Evolutionary conservation across 371 early-diverging fungal species (phyloP).

Genomic region (Mucor racemosus): DNA sequence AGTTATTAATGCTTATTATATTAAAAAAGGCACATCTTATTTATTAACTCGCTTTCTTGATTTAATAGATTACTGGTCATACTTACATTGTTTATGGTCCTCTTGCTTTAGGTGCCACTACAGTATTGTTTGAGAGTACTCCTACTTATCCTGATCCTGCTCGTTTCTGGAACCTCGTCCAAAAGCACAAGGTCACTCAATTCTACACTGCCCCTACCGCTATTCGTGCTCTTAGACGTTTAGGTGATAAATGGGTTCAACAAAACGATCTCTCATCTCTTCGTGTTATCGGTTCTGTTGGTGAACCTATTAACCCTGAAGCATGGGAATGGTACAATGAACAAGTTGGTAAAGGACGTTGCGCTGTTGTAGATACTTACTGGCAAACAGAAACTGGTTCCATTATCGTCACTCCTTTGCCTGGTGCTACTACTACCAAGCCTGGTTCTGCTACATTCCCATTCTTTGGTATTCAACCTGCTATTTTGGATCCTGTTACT

Average conservation of each 20-base stretch:
- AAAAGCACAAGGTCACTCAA: constrained; percentile 90
- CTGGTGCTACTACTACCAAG: constrained; percentile 85
- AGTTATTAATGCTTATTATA: background rate
- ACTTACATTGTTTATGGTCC: constrained; percentile 97
- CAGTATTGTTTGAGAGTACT: constrained; percentile 91
- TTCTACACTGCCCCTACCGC: constrained; percentile 99
- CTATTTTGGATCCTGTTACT: constrained; percentile 80
- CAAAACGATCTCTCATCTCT: constrained; percentile 79
- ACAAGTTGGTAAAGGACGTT: constrained; percentile 85
- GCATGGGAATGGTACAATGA: constrained; percentile 97
- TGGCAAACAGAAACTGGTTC: constrained; percentile 98
- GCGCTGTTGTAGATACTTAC: constrained; percentile 96
- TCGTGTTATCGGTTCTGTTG: constrained; percentile 94
- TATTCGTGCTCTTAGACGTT: constrained; percentile 89
- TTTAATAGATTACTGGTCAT: constrained; percentile 63
- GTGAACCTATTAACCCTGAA: constrained; percentile 98
- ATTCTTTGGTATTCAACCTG: constrained; percentile 94
- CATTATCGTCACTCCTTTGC: constrained; percentile 90
- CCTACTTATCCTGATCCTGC: constrained; percentile 87
- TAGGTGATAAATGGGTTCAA: constrained; percentile 85
- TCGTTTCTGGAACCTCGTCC: constrained; percentile 86
- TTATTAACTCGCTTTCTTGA: background rate
- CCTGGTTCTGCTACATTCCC: constrained; percentile 97
- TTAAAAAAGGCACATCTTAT: background rate
- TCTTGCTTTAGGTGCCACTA: constrained; percentile 86